phyloP scores from a whole-genome alignment of 148 eudicot genomes.

The Cornus suecica region DNA sequence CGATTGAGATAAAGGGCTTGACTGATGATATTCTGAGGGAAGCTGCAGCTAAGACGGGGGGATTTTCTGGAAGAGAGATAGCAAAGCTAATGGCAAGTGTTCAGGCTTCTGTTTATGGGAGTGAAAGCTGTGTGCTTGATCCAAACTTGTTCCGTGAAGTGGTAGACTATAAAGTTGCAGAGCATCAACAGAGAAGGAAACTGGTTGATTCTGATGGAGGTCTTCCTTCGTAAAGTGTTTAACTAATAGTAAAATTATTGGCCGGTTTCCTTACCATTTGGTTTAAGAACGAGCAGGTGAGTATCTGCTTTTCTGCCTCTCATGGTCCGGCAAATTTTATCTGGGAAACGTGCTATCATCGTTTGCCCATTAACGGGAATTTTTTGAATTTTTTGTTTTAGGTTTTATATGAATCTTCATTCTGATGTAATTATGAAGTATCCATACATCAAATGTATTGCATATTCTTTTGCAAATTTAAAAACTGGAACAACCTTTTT shows the following conservation, averaged over 20 bases:
- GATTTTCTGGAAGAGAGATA: conserved; percentile 96
- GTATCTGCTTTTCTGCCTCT: background rate
- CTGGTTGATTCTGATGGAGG: conserved; percentile 45
- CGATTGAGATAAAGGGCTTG: conserved; percentile 77
- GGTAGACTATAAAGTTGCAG: conserved; percentile 95
- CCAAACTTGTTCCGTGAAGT: conserved; percentile 82
- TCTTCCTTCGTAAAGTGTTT: conserved; percentile 10
- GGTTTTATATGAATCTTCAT: background rate
- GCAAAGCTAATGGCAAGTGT: conserved; percentile 98
- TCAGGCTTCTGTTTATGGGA: conserved; percentile 97
- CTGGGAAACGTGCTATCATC: conserved; percentile 14
- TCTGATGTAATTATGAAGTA: background rate
- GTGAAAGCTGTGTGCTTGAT: conserved; percentile 78
- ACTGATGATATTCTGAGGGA: conserved; percentile 75
- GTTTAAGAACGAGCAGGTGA: conserved; percentile 5
- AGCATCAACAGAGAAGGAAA: conserved; percentile 87
- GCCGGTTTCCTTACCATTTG: background rate
- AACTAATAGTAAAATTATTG: background rate
- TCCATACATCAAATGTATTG: background rate
- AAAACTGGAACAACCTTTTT: no score
- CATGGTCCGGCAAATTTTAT: background rate
- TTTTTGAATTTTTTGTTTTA: conserved; percentile 14
- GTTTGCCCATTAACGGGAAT: conserved; percentile 17
- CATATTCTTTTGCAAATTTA: background rate
- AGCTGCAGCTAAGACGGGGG: conserved; percentile 84